A percentile compares a stretch with the other conserved stretches of the same genome.
Evolutionary conservation across 2,329 filamentous ascomycete genomes (phyloP).

Genomic region (Curvularia lunata): DNA sequence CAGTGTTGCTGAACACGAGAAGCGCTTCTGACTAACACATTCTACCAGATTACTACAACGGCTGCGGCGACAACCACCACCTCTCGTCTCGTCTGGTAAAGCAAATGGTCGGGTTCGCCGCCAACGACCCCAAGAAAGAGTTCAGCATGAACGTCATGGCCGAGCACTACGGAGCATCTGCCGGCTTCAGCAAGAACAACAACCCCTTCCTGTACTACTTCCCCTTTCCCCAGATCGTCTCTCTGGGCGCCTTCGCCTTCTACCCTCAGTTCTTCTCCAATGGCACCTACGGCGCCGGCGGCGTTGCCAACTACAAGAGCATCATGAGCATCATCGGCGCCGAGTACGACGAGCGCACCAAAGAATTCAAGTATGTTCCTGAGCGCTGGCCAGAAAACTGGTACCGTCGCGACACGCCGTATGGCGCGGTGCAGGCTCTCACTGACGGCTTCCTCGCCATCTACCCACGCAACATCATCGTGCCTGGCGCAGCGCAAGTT

Average conservation of each 20-base stretch:
- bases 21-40: slow-evolving; percentile 31
- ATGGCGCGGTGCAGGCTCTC: slow-evolving; percentile 51
- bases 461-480: slow-evolving; percentile 44
- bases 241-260: slow-evolving; percentile 53
- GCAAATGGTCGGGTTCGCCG: slow-evolving; percentile 20
- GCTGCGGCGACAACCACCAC: slow-evolving; percentile 52
- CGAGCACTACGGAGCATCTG: slow-evolving; percentile 43
- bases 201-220: slow-evolving; percentile 52
- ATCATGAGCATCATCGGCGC: slow-evolving; percentile 57
- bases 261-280: slow-evolving; percentile 43
- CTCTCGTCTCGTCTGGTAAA: slow-evolving; percentile 37
- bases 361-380: slow-evolving; percentile 56
- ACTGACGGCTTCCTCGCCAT: slow-evolving; percentile 42
- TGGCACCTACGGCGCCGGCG: slow-evolving; percentile 45
- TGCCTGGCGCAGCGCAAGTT: slow-evolving; percentile 36
- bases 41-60: slow-evolving; percentile 45
- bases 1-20: slow-evolving; percentile 19
- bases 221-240: slow-evolving; percentile 53
- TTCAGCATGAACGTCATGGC: slow-evolving; percentile 40
- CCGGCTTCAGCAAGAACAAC: slow-evolving; percentile 52
- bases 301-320: slow-evolving; percentile 42
- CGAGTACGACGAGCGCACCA: slow-evolving; percentile 51
- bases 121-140: slow-evolving; percentile 28
- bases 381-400: slow-evolving; percentile 62
- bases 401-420: slow-evolving; percentile 57